phyloP scores from a whole-genome alignment of 495 filamentous ascomycete species.

The Penicillium canariense region DNA sequence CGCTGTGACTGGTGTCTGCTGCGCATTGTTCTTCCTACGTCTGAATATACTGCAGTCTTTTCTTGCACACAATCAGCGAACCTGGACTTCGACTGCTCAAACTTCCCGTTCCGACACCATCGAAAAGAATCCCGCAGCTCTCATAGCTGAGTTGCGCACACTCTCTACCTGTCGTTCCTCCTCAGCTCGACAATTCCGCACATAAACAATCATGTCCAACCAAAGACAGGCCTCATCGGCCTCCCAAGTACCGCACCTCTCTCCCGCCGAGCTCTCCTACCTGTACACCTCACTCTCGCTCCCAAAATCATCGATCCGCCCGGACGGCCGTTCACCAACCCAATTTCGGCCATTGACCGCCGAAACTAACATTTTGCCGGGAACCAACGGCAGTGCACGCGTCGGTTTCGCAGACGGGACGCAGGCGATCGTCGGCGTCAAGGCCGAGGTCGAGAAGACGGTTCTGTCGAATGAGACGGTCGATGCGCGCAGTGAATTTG shows the following conservation, averaged over 20 bases:
- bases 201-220: slow-evolving; percentile 32
- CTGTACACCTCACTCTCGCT: slow-evolving; percentile 81
- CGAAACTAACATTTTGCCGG: slow-evolving; percentile 84
- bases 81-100: background rate
- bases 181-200: background rate
- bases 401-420: slow-evolving; percentile 93
- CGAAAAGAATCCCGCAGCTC: slow-evolving; percentile 1
- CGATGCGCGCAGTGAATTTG: slow-evolving; percentile 27
- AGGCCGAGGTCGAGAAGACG: slow-evolving; percentile 84
- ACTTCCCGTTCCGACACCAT: background rate
- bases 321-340: slow-evolving; percentile 76
- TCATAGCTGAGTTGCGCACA: background rate
- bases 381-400: slow-evolving; percentile 86
- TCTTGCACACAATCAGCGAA: background rate
- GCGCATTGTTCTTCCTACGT: background rate
- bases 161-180: background rate
- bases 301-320: slow-evolving; percentile 76
- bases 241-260: slow-evolving; percentile 63
- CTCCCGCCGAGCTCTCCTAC: slow-evolving; percentile 94
- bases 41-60: background rate
- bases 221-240: slow-evolving; percentile 47
- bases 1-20: background rate
- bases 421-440: slow-evolving; percentile 92
- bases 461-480: slow-evolving; percentile 32
- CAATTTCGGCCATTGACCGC: slow-evolving; percentile 90